Evolutionary conservation across 2,329 filamentous ascomycete genomes (phyloP).

Genomic region (Fusarium papillatum): DNA sequence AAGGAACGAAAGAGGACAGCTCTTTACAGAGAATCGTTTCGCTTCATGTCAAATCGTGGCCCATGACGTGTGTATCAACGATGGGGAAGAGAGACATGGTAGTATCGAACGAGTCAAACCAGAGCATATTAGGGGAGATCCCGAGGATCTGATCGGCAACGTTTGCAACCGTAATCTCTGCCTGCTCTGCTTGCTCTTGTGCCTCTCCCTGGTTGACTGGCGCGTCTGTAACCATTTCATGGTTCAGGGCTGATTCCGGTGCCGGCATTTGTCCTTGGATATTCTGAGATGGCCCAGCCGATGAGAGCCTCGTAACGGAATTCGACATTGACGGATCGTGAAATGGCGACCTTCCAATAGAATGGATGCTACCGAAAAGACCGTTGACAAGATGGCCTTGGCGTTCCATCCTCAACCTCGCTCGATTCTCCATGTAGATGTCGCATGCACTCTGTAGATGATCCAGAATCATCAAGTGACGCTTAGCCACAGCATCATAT

Average conservation of each 20-base stretch:
- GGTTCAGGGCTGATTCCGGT: neutral
- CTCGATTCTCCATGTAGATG: constrained; percentile 38
- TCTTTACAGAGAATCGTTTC: neutral
- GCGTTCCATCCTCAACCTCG: constrained; percentile 39
- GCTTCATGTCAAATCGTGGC: constrained; percentile 5
- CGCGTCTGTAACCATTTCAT: neutral
- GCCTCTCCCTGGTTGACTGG: neutral
- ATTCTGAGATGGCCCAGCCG: neutral
- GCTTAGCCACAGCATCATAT: constrained; percentile 36
- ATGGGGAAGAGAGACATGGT: constrained; percentile 43
- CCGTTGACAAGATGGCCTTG: constrained; percentile 41
- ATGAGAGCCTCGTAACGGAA: neutral
- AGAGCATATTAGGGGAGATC: constrained; percentile 42
- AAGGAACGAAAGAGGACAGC: neutral
- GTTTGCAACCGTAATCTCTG: constrained; percentile 14
- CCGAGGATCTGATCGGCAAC: constrained; percentile 38
- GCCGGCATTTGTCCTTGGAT: constrained; percentile 2
- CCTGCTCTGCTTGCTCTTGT: constrained; percentile 23
- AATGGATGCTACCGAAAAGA: constrained; percentile 40
- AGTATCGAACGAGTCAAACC: constrained; percentile 44
- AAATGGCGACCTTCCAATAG: constrained; percentile 29
- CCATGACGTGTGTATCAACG: constrained; percentile 39
- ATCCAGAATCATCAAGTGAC: constrained; percentile 40
- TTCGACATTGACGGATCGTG: neutral
- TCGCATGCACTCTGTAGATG: constrained; percentile 41